A percentile compares a stretch with the other conserved stretches of the same genome.
Conservation (phyloP, 208 protist genomes). For the Trypanosoma avium region DNA sequence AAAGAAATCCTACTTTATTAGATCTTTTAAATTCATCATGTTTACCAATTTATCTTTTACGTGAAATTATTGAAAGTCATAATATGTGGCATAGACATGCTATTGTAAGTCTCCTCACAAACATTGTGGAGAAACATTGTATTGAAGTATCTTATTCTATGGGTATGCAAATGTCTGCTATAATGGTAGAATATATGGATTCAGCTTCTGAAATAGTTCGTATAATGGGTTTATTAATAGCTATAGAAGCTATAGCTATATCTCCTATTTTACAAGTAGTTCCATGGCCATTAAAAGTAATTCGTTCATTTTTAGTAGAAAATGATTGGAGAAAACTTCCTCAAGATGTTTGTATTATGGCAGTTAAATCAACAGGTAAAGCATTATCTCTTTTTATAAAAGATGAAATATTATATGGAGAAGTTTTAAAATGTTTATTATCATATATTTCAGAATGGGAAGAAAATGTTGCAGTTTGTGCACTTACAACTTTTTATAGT, state of each 20-base stretch:
- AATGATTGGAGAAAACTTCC: constrained; percentile 49
- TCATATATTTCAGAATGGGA: constrained; percentile 34
- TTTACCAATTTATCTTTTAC: constrained; percentile 46
- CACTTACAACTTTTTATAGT: constrained; percentile 24
- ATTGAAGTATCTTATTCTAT: constrained; percentile 63
- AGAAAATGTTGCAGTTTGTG: constrained; percentile 15
- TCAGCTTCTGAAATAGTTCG: constrained; percentile 42
- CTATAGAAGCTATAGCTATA: constrained; percentile 44
- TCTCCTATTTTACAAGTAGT: constrained; percentile 49
- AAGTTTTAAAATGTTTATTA: constrained; percentile 30
- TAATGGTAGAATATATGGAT: constrained; percentile 48
- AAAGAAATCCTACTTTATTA: constrained; percentile 67
- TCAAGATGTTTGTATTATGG: constrained; percentile 40
- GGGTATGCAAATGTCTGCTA: constrained; percentile 38
- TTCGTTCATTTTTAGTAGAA: constrained; percentile 58
- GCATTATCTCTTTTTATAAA: constrained; percentile 33
- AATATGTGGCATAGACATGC: constrained; percentile 68
- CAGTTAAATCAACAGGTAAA: constrained; percentile 41
- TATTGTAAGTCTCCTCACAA: constrained; percentile 52
- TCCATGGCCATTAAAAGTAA: constrained; percentile 54
- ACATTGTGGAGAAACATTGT: constrained; percentile 69
- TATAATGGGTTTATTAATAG: constrained; percentile 57
- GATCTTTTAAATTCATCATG: constrained; percentile 59
- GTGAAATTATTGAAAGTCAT: constrained; percentile 51
- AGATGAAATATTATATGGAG: constrained; percentile 27